Evolutionary conservation across 2,329 filamentous ascomycete genomes (phyloP), one percentile per base, ranked within the genome.

Genomic region (Trichoderma atroviride): DNA sequence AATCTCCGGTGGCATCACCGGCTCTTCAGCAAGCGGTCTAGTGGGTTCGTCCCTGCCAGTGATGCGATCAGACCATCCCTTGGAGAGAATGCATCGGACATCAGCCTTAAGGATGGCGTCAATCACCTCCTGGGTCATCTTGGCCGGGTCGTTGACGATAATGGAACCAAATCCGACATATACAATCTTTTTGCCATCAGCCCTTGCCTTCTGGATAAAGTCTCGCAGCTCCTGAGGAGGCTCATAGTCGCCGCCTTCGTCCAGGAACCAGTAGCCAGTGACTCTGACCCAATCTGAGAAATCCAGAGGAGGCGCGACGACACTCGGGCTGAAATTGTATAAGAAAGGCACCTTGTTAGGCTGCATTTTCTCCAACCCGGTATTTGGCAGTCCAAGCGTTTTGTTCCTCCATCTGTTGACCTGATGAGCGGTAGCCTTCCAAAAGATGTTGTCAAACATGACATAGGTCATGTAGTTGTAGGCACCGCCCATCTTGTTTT

Each of bases 91-190:
- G 78, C 96, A 98, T 71, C 95, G 90, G 5, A 99, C 94, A 75
- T 97, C 96, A 2, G 96, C 93, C 78, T 94, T 96, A 60, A 90
- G 81, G 0, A 99, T 94, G 0, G 94, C 94, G 71, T 97, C 93
- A 50, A 98, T 91, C 6, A 99, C 92, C n/a, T 95, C 94, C 74
- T 92, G 89, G 7, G 94, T 98, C 82, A 99, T 88, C 73, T 93
- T 93, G 69, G 88, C 89, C 3, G 95, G 93, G 76, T 99, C 93
- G 2, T 92, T 90, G 35, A 99, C 94, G 24, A 97, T 93, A 73
- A 99, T 97, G 5, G 94, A 97, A 2, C 96, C 96, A 76, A 99
- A 99, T 0, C 96, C 96, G 59, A 99, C 94, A 73, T 99, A 99
- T 0, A 98, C 95, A 14, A 99, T 82, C 83, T 96, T 97, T 83